Percentiles rank a stretch among this genome's conserved stretches.
Evolutionary conservation across 2,329 filamentous ascomycete species (phyloP).

Genomic region (Apiospora kogelbergensis): DNA sequence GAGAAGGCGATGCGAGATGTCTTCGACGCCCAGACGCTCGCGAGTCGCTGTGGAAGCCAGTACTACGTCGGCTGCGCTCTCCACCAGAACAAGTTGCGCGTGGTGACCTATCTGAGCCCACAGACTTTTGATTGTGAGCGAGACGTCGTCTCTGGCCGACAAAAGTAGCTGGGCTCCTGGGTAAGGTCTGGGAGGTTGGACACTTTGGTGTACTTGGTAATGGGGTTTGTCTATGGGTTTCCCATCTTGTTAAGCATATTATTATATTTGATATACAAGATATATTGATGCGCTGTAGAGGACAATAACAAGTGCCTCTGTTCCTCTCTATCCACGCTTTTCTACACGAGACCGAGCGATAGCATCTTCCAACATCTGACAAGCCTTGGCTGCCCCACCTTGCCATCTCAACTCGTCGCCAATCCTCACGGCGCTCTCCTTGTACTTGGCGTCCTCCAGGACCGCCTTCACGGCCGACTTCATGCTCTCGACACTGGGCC

Average conservation of each 20-base stretch:
- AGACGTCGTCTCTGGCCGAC: neutral
- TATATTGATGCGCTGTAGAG: no score
- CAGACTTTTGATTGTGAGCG: slow-evolving; percentile 9
- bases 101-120: slow-evolving; percentile 1
- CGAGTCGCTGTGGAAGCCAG: slow-evolving; percentile 6
- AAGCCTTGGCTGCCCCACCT: neutral
- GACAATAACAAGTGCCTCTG: no score
- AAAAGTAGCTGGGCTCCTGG: neutral
- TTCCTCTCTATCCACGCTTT: neutral
- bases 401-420: neutral
- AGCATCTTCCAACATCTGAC: neutral
- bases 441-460: neutral
- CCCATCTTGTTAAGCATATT: no score
- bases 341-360: neutral
- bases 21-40: neutral
- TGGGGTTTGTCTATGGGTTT: neutral
- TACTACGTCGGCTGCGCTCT: slow-evolving; percentile 11
- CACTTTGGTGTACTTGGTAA: neutral
- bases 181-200: neutral
- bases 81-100: slow-evolving; percentile 6
- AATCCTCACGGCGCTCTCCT: neutral
- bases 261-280: no score
- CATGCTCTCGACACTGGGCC: neutral
- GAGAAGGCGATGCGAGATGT: slow-evolving; percentile 5
- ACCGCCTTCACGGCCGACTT: neutral